Percentiles rank a stretch among this genome's conserved stretches.
Evolutionary conservation across 2,329 filamentous ascomycete species (phyloP).

Genomic region (Trichoderma afroharzianum): DNA sequence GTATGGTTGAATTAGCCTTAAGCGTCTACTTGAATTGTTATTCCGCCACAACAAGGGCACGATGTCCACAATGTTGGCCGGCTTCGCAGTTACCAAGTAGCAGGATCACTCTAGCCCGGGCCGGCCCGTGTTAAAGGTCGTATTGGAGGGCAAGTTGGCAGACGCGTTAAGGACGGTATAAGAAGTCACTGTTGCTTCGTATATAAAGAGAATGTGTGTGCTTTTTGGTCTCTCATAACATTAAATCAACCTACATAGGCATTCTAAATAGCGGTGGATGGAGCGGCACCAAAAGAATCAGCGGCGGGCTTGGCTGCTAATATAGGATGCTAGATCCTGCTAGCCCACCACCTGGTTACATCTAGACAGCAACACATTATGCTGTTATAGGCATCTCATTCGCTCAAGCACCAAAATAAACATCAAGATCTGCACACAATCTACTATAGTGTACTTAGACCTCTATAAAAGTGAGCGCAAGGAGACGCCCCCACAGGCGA

Average conservation of each 20-base stretch:
- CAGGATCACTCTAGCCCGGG: background rate
- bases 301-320: background rate
- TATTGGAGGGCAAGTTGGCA: background rate
- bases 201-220: background rate
- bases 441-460: background rate
- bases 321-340: background rate
- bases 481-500: background rate
- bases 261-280: background rate
- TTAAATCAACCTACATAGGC: background rate
- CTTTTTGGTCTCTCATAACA: background rate
- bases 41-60: background rate
- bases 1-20: slow-evolving; percentile 7
- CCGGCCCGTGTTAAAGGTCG: background rate
- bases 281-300: background rate
- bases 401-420: background rate
- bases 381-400: background rate
- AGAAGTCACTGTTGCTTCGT: background rate
- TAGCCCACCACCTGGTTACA: background rate
- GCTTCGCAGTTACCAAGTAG: background rate
- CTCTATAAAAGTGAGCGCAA: background rate
- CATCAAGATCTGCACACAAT: background rate
- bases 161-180: background rate
- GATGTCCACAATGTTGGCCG: background rate
- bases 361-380: background rate
- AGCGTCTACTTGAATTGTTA: background rate